Percentiles rank a stretch among this genome's conserved stretches.
Conservation (phyloP, 2,329 filamentous ascomycete species). For the Ophiostoma fasciatum region DNA sequence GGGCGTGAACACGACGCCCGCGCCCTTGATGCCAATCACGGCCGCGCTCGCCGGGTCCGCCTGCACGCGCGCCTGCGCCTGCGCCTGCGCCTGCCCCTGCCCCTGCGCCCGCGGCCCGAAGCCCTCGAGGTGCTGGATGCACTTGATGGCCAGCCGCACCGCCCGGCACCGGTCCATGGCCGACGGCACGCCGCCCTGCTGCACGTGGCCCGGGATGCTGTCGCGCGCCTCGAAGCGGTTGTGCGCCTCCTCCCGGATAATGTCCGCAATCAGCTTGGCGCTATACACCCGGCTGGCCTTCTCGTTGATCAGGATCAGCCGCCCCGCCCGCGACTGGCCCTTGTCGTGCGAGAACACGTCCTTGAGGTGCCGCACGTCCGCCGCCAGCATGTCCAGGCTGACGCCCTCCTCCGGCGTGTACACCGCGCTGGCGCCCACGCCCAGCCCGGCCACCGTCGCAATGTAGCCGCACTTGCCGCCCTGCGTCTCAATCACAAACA, state of each 20-base stretch:
- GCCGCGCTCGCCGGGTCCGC: slow-evolving; percentile 57
- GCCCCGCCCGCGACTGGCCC: slow-evolving; percentile 78
- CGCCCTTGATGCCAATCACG: slow-evolving; percentile 87
- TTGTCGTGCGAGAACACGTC: slow-evolving; percentile 73
- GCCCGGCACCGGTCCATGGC: slow-evolving; percentile 94
- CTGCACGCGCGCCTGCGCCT: slow-evolving; percentile 50
- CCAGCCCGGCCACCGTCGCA: slow-evolving; percentile 75
- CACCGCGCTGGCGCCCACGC: slow-evolving; percentile 82
- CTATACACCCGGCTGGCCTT: slow-evolving; percentile 81
- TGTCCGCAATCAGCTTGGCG: slow-evolving; percentile 85
- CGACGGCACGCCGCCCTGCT: slow-evolving; percentile 84
- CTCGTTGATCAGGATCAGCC: slow-evolving; percentile 93
- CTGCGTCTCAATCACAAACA: slow-evolving; percentile 97
- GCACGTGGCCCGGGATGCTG: slow-evolving; percentile 84
- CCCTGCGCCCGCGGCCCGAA: slow-evolving; percentile 52
- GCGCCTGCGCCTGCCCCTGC: slow-evolving; percentile 53
- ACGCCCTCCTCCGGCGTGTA: slow-evolving; percentile 97
- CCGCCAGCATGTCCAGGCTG: slow-evolving; percentile 78
- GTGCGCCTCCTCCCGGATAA: slow-evolving; percentile 85
- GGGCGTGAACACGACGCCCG: slow-evolving; percentile 72
- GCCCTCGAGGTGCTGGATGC: slow-evolving; percentile 76
- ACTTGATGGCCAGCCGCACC: slow-evolving; percentile 83
- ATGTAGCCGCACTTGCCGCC: slow-evolving; percentile 90
- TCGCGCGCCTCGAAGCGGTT: slow-evolving; percentile 86
- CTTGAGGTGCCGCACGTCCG: slow-evolving; percentile 80